A percentile compares a stretch with the other conserved stretches of the same genome.
Evolutionary conservation across 805 yeast species (phyloP).

Genomic region (Suhomyces pyralidae): DNA sequence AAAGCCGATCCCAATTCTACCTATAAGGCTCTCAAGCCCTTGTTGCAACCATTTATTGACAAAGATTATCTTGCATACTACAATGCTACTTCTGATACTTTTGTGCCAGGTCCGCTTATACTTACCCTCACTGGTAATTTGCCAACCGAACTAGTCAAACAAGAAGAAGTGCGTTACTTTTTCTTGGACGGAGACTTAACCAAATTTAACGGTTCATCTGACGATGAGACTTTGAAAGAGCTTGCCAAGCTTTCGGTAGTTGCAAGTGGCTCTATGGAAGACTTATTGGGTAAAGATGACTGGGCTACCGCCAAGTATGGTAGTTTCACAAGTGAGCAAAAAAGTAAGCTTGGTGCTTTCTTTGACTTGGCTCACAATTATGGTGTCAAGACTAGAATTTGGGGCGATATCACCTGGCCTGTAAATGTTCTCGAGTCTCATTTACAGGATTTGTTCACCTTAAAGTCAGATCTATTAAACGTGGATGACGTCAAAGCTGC

Average conservation of each 20-base stretch:
- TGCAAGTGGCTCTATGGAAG: conserved; percentile 44
- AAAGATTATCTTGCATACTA: conserved; percentile 50
- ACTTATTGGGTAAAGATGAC: conserved; percentile 24
- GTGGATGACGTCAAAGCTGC: conserved; percentile 57
- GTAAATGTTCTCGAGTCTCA: conserved; percentile 38
- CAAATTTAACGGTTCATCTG: conserved; percentile 19
- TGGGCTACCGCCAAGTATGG: conserved; percentile 8
- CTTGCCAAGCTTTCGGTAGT: conserved; percentile 31
- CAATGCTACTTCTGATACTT: conserved; percentile 30
- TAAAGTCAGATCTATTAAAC: conserved; percentile 58
- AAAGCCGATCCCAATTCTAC: conserved; percentile 53
- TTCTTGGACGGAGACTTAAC: conserved; percentile 56
- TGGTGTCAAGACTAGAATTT: conserved; percentile 57
- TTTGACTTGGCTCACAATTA: conserved; percentile 46
- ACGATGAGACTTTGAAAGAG: conserved; percentile 13
- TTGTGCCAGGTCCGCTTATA: conserved; percentile 54
- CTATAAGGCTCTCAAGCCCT: conserved; percentile 43
- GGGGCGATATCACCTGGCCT: conserved; percentile 78
- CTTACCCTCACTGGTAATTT: conserved; percentile 65
- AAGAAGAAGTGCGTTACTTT: conserved; percentile 28
- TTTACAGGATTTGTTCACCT: conserved; percentile 46
- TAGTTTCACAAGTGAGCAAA: conserved; percentile 36
- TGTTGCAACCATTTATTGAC: conserved; percentile 47
- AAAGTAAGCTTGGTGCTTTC: conserved; percentile 17
- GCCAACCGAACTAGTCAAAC: conserved; percentile 41